Percentiles rank a stretch among this genome's conserved stretches.
These are phyloP conservation scores for Coemansia sp. DNA, from an alignment of 192 early-diverging fungal genomes.

Conservation along the genomic window DNA sequence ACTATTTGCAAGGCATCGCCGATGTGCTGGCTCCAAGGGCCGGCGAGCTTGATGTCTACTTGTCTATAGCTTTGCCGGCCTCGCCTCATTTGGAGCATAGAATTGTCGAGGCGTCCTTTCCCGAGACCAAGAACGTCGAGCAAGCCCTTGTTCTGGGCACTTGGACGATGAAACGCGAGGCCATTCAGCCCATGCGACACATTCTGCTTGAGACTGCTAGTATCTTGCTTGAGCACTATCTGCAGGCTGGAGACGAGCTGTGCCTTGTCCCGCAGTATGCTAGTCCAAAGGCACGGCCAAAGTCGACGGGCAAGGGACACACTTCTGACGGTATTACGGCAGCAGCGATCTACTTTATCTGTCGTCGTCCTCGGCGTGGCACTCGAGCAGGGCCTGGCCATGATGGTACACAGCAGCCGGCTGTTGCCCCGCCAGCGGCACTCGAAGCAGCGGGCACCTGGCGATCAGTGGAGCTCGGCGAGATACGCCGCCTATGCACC, in stretches of 20 bases:
- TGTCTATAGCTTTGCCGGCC: constrained; percentile 25
- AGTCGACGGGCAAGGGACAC: background rate
- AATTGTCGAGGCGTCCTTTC: background rate
- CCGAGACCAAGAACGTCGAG: background rate
- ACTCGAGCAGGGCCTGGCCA: background rate
- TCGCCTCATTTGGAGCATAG: constrained; percentile 4
- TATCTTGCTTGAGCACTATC: constrained; percentile 27
- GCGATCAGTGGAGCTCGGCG: background rate
- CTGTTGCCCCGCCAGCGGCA: background rate
- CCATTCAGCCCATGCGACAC: constrained; percentile 18
- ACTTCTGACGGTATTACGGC: background rate
- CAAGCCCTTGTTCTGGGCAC: constrained; percentile 8
- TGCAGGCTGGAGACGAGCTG: constrained; percentile 18
- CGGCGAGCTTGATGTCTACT: constrained; percentile 15
- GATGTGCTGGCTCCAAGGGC: constrained; percentile 40
- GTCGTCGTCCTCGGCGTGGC: background rate
- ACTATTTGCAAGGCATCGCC: constrained; percentile 29
- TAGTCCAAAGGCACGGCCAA: background rate
- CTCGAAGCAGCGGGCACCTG: background rate
- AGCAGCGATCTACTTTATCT: constrained; percentile 14
- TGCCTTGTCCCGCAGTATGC: constrained; percentile 15
- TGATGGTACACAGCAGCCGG: background rate
- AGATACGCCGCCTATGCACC: background rate
- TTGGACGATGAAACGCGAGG: constrained; percentile 8
- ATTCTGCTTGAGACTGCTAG: constrained; percentile 23